phyloP scores from a whole-genome alignment of 116 monocot genomes.

The Posidonia oceanica region DNA sequence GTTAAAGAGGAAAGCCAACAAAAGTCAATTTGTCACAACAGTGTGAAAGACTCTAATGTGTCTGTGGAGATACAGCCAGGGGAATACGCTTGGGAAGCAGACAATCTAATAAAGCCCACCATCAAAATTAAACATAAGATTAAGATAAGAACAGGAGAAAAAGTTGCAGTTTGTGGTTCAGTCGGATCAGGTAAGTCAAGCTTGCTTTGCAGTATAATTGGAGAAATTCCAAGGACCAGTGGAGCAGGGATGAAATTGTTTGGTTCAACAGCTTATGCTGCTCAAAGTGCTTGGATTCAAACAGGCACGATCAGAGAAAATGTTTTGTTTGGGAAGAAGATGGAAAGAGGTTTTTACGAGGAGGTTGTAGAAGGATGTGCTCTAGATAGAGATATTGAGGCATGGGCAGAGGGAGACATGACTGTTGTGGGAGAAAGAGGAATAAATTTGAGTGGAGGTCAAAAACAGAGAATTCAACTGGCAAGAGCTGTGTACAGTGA shows the following conservation, averaged over 20 bases:
- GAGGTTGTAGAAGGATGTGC: conserved; percentile 59
- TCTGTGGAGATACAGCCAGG: conserved; percentile 53
- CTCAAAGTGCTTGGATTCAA: conserved; percentile 83
- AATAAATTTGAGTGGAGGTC: conserved; percentile 75
- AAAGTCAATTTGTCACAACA: background rate
- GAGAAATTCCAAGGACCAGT: conserved; percentile 46
- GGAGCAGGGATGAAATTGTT: conserved; percentile 26
- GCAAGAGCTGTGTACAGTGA: conserved; percentile 73
- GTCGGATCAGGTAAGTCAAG: conserved; percentile 80
- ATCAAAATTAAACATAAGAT: conserved; percentile 44
- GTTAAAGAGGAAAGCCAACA: conserved; percentile 24
- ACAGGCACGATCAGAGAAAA: conserved; percentile 68
- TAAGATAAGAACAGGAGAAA: conserved; percentile 43
- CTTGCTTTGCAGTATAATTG: conserved; percentile 47
- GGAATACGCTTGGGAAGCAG: conserved; percentile 48
- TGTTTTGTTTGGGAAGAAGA: conserved; percentile 61
- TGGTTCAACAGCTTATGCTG: conserved; percentile 60
- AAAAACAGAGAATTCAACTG: conserved; percentile 88
- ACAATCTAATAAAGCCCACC: conserved; percentile 18
- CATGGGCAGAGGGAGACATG: conserved; percentile 53
- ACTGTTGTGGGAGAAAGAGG: conserved; percentile 71
- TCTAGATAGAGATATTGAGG: conserved; percentile 46
- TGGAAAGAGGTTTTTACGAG: conserved; percentile 38
- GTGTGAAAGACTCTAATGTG: conserved; percentile 5
- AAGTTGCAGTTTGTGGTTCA: conserved; percentile 65